Percentiles rank a stretch among this genome's conserved stretches.
These are phyloP conservation scores for Verticillium isaacii DNA, from an alignment of 2,329 filamentous ascomycete species.

Conservation along the genomic window DNA sequence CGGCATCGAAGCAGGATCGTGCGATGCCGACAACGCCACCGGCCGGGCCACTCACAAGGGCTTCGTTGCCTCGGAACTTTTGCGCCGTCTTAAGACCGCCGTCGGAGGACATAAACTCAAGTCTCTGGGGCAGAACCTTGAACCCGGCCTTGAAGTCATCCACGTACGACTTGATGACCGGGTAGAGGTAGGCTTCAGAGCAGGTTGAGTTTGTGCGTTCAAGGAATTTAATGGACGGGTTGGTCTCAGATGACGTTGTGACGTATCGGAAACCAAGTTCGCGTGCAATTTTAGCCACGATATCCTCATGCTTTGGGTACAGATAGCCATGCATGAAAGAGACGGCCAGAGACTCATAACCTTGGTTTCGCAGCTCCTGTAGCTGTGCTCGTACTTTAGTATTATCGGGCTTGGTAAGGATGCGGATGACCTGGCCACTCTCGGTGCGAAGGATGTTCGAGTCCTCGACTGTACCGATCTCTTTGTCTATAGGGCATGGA, in stretches of 20 bases:
- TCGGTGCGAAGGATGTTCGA: conserved; percentile 49
- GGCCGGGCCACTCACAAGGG: conserved; percentile 63
- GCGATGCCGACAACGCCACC: conserved; percentile 71
- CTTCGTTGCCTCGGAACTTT: conserved; percentile 58
- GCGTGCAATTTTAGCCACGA: conserved; percentile 27
- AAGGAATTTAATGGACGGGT: conserved; percentile 69
- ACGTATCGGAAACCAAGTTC: conserved; percentile 65
- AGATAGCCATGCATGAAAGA: conserved; percentile 70
- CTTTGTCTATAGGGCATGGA: conserved; percentile 46
- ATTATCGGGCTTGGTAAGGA: conserved; percentile 50
- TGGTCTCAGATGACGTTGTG: conserved; percentile 60
- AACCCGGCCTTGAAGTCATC: conserved; percentile 62
- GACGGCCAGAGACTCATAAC: conserved; percentile 48
- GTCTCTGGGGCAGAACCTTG: conserved; percentile 50
- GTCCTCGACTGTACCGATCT: conserved; percentile 29
- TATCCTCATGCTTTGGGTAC: conserved; percentile 50
- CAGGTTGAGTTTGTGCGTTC: conserved; percentile 63
- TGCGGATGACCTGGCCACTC: conserved; percentile 61
- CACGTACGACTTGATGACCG: conserved; percentile 65
- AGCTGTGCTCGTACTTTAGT: conserved; percentile 48
- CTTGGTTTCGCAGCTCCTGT: conserved; percentile 53
- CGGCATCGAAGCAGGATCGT: conserved; percentile 60
- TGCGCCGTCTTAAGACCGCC: conserved; percentile 43
- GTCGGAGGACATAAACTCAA: conserved; percentile 63
- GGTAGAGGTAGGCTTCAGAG: conserved; percentile 68